These are phyloP conservation scores for Domatiomyces globalis DNA, from an alignment of 2,329 filamentous ascomycete genomes.

Conservation along the genomic window DNA sequence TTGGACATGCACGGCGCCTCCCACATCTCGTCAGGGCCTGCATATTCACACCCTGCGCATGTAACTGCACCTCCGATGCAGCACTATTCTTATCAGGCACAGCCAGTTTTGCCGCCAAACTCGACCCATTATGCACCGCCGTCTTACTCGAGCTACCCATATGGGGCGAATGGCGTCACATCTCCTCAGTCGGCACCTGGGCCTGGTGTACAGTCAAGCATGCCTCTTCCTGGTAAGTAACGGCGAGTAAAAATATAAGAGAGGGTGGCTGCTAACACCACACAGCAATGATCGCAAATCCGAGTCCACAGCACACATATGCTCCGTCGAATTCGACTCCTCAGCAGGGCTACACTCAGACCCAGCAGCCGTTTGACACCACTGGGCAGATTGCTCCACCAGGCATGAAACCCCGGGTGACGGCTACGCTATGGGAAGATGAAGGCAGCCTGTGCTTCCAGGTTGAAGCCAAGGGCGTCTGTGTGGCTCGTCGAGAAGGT, in stretches of 20 bases:
- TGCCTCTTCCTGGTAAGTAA: slow-evolving; percentile 43
- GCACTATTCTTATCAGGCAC: slow-evolving; percentile 63
- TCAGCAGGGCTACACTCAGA: slow-evolving; percentile 1
- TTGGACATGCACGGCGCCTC: slow-evolving; percentile 62
- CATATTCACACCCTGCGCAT: slow-evolving; percentile 56
- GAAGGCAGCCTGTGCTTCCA: slow-evolving; percentile 96
- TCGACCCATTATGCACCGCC: slow-evolving; percentile 52
- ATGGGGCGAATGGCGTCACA: slow-evolving; percentile 55
- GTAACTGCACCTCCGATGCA: slow-evolving; percentile 53
- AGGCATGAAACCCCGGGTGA: slow-evolving; percentile 91
- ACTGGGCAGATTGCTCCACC: slow-evolving; percentile 87
- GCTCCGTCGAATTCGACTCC: slow-evolving; percentile 16
- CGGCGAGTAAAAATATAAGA: not conserved
- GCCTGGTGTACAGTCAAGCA: slow-evolving; percentile 50
- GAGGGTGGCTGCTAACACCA: slow-evolving; percentile 4
- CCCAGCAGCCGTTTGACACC: slow-evolving; percentile 51
- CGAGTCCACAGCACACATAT: slow-evolving; percentile 10
- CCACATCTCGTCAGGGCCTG: slow-evolving; percentile 65
- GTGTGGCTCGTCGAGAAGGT: slow-evolving; percentile 89
- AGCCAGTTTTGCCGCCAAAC: slow-evolving; percentile 58
- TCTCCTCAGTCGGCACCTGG: slow-evolving; percentile 64
- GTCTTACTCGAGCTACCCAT: slow-evolving; percentile 56
- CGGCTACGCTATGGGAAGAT: slow-evolving; percentile 94
- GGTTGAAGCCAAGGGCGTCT: slow-evolving; percentile 90
- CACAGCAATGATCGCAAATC: slow-evolving; percentile 27